Conservation (phyloP, 352 stramenopile genomes). For the Phytophthora pseudosyringae region DNA sequence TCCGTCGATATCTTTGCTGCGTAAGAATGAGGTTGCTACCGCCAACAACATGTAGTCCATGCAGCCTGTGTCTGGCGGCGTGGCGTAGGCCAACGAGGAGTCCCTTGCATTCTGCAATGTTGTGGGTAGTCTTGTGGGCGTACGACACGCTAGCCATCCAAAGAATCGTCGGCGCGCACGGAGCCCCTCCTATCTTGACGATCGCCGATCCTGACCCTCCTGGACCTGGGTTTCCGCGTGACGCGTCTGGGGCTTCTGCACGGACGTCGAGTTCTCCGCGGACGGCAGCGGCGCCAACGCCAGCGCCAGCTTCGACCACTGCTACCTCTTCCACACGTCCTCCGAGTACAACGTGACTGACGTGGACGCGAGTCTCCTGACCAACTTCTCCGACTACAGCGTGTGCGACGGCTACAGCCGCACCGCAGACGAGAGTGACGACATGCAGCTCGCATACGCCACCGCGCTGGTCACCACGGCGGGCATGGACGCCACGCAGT, state of each 20-base stretch:
- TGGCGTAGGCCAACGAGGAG: neutral
- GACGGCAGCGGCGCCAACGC: conserved; percentile 31
- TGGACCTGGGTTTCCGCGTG: too few relatives aligned
- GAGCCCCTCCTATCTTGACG: too few relatives aligned
- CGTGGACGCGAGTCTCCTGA: conserved; percentile 37
- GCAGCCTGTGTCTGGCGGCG: neutral
- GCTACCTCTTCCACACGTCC: conserved; percentile 76
- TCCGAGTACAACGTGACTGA: conserved; percentile 56
- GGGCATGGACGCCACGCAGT: conserved; percentile 55
- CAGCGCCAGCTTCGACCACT: conserved; percentile 60
- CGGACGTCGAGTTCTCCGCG: conserved; percentile 55
- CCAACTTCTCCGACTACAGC: conserved; percentile 63
- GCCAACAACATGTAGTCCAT: neutral
- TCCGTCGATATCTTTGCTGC: neutral
- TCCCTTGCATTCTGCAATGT: neutral
- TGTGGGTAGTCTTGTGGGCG: neutral
- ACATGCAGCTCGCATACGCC: conserved; percentile 40
- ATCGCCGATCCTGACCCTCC: neutral
- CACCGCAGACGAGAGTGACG: conserved; percentile 35
- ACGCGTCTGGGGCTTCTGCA: conserved; percentile 70
- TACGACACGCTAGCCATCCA: conserved; percentile 4
- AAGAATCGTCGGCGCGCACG: neutral
- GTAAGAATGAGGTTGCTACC: neutral
- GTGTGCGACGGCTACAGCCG: conserved; percentile 63
- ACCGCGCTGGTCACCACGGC: conserved; percentile 44